These are phyloP conservation scores for Paxillus ammoniavirescens DNA, from an alignment of 768 basidiomycete genomes.

Conservation along the genomic window DNA sequence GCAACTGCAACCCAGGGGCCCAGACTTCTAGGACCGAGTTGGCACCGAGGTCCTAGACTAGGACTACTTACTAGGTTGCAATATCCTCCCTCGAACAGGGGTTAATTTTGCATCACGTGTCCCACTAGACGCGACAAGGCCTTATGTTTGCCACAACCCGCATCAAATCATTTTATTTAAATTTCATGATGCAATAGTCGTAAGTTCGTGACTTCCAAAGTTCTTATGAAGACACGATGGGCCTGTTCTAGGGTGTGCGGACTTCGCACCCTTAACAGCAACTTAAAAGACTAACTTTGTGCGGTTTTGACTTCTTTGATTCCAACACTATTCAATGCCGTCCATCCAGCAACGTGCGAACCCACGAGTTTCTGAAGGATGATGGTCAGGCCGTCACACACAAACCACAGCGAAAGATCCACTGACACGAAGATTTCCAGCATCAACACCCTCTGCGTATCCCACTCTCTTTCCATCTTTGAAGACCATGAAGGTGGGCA, in stretches of 20 bases:
- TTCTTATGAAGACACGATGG: no score
- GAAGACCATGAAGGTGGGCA: slow-evolving; percentile 30
- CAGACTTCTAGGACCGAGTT: neutral
- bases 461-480: slow-evolving; percentile 29
- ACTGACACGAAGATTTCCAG: slow-evolving; percentile 25
- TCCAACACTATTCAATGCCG: neutral
- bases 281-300: neutral
- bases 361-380: slow-evolving; percentile 20
- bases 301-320: neutral
- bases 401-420: slow-evolving; percentile 6
- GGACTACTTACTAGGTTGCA: no score
- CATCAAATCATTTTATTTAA: neutral
- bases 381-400: neutral
- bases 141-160: no score
- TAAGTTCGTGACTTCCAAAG: neutral
- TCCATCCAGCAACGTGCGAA: slow-evolving; percentile 13
- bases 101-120: slow-evolving; percentile 4
- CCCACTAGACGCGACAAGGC: neutral
- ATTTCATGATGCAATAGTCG: neutral
- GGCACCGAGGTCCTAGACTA: no score
- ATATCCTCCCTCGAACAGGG: neutral
- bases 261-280: neutral
- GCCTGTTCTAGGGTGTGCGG: no score
- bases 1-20: neutral
- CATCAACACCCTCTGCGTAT: slow-evolving; percentile 24